Base-by-base conservation (phyloP, 768 basidiomycete species). In the Suillus fuscotomentosus region DNA sequence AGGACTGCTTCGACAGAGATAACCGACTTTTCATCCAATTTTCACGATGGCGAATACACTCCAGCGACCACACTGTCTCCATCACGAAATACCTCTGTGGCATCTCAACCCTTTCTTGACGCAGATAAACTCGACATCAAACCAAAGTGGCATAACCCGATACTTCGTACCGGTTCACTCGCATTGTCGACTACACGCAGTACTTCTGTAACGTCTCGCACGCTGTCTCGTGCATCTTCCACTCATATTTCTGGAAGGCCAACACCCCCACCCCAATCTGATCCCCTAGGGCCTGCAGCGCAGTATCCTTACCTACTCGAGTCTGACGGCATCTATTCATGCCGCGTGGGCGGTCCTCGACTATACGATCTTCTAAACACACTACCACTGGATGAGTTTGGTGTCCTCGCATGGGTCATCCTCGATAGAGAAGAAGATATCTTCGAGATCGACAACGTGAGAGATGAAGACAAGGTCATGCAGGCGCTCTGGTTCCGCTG, bases 401-500 rank as follows among this genome's bases (percentile, higher is more conserved):
- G 92, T 3, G 75, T 90, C 2, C 79, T 90, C 50, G 81, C 82
- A 3, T 93, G 91, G 91, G 79, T 82, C 45, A 80, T 94, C 9
- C 59, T 89, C 9, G 90, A 92, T 64, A 77, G 84, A 47, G 91
- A 93, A 70, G 92, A 92, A 57, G 91, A 92, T 66, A 80, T 93
- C 0, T 92, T 86, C 63, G 88, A 91, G 66, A 77, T 83, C 53
- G 88, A 90, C 65, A 87, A 92, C 69, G 78, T 92, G 13, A 79
- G 80, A 47, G 90, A 91, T 63, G 89, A 92, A 66, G 86, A 89
- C 64, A 94, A 93, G 72, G 86, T 92, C 8, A 89, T 94, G 80
- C 84, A 86, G 62, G 89, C 90, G 6, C 75, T 93, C 14, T 93
- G 91, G 91, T 85, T 79, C 14, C 72, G 92, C 60, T 93, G 90